These are phyloP conservation scores for Phytophthora nicotianae DNA, from an alignment of 352 stramenopile species.

Conservation along the genomic window DNA sequence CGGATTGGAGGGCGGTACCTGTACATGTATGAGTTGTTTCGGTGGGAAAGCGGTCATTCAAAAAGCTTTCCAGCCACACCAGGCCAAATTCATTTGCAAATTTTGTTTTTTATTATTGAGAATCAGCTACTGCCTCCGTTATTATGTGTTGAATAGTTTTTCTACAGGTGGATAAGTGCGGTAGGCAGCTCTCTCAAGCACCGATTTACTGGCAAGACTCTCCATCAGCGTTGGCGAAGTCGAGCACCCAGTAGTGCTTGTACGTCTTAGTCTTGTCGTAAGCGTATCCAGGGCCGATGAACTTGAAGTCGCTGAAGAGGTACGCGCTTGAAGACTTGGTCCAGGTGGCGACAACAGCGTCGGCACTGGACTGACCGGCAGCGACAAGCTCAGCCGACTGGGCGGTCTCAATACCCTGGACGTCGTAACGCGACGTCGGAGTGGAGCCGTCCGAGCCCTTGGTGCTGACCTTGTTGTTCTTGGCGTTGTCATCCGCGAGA, in stretches of 20 bases:
- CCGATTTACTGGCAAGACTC: slow-evolving; percentile 13
- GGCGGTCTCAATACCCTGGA: slow-evolving; percentile 16
- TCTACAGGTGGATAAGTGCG: neutral
- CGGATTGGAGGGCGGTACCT: too few species aligned
- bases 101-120: slow-evolving; percentile 1
- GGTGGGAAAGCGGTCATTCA: too few species aligned
- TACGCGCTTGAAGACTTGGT: slow-evolving; percentile 37
- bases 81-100: neutral
- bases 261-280: slow-evolving; percentile 39
- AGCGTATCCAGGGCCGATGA: slow-evolving; percentile 34
- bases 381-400: slow-evolving; percentile 44
- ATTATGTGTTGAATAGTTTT: neutral
- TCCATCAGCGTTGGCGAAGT: slow-evolving; percentile 27
- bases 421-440: slow-evolving; percentile 24
- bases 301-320: slow-evolving; percentile 37
- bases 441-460: slow-evolving; percentile 37
- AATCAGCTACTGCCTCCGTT: neutral
- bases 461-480: slow-evolving; percentile 30
- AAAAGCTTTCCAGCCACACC: too few species aligned
- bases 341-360: slow-evolving; percentile 41
- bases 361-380: slow-evolving; percentile 34
- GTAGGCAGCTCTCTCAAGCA: neutral
- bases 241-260: slow-evolving; percentile 44
- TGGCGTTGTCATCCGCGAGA: slow-evolving; percentile 28
- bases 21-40: too few species aligned